Conservation (phyloP, 768 basidiomycete species). For the Russula sp. region DNA sequence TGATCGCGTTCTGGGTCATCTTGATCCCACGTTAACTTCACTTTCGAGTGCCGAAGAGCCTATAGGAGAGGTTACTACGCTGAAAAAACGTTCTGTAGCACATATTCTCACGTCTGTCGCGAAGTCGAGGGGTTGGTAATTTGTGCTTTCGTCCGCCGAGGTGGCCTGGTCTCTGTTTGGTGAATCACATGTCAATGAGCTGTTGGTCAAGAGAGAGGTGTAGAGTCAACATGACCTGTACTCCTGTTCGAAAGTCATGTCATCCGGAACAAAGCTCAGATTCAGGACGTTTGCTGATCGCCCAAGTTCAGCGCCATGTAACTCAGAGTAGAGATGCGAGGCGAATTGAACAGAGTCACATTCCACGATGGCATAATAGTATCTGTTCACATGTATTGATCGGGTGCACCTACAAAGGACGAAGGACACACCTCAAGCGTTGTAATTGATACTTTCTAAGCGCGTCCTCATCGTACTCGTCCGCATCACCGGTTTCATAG, state of each 20-base stretch:
- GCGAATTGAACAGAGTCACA: conserved; percentile 78
- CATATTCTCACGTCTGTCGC: conserved; percentile 72
- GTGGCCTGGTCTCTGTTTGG: conserved; percentile 73
- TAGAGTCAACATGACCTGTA: conserved; percentile 45
- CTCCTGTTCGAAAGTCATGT: conserved; percentile 78
- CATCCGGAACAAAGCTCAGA: conserved; percentile 88
- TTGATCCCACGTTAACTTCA: conserved; percentile 97
- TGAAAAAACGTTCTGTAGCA: not conserved
- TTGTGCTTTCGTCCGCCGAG: conserved; percentile 44
- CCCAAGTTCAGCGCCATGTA: conserved; percentile 94
- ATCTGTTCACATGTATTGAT: conserved; percentile 42
- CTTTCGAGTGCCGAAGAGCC: conserved; percentile 97
- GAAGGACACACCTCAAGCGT: conserved; percentile 64
- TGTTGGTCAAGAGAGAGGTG: not conserved
- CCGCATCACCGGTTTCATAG: conserved; percentile 59
- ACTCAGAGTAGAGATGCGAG: conserved; percentile 71
- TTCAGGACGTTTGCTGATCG: conserved; percentile 95
- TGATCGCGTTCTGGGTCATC: conserved; percentile 86
- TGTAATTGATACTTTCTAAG: conserved; percentile 90
- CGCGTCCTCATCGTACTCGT: conserved; percentile 84
- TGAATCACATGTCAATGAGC: conserved; percentile 1
- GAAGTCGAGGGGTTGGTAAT: conserved; percentile 79
- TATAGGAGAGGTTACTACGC: conserved; percentile 31
- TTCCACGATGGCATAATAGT: conserved; percentile 91
- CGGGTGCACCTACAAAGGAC: not conserved